phyloP scores from a whole-genome alignment of 768 basidiomycete species.

The Leccinum aurantiacum region DNA sequence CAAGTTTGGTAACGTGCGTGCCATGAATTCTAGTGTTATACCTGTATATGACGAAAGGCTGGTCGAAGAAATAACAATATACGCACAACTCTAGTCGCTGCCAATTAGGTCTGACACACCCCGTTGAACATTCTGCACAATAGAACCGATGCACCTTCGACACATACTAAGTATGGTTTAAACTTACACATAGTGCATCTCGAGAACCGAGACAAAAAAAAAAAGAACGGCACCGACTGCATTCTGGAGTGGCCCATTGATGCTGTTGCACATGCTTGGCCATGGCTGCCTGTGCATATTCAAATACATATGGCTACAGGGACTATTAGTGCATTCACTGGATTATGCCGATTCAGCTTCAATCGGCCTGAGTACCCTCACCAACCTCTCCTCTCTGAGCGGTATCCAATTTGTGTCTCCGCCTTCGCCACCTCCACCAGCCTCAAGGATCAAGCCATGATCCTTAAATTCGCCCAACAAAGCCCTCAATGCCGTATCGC shows the following conservation, averaged over 20 bases:
- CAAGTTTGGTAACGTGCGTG: not conserved
- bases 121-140: not conserved
- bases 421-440: conserved; percentile 42
- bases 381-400: conserved; percentile 71
- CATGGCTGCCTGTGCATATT: conserved; percentile 10
- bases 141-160: not conserved
- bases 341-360: conserved; percentile 21
- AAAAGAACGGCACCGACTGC: not conserved
- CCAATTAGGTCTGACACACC: not conserved
- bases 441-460: conserved; percentile 74
- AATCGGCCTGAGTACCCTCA: conserved; percentile 40
- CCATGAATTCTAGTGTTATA: not conserved
- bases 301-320: not conserved
- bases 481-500: conserved; percentile 78
- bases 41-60: not conserved
- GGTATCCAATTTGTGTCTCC: conserved; percentile 84
- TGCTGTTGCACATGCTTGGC: conserved; percentile 18
- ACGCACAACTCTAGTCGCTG: not conserved
- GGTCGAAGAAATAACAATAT: not conserved
- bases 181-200: not conserved
- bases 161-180: no score
- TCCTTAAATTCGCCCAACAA: conserved; percentile 90
- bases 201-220: not conserved
- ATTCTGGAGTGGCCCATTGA: not conserved
- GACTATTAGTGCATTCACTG: conserved; percentile 1